Percentiles rank a stretch among this genome's conserved stretches.
Conservation (phyloP, 805 yeast species). For the Millerozyma miso region DNA sequence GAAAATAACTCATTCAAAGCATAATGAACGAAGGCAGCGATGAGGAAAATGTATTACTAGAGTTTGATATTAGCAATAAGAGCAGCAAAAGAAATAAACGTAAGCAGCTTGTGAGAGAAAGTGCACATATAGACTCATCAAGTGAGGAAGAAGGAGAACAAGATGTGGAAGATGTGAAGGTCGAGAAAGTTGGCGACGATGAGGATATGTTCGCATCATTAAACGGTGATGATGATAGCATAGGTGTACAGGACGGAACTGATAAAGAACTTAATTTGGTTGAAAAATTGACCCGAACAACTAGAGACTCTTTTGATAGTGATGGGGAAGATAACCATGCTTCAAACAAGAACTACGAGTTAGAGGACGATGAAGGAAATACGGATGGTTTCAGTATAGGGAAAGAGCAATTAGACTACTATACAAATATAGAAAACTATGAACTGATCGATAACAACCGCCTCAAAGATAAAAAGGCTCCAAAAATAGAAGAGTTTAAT, state of each 20-base stretch:
- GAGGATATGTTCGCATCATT: constrained; percentile 43
- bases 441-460: constrained; percentile 3
- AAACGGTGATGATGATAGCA: constrained; percentile 15
- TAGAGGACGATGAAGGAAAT: constrained; percentile 7
- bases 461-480: constrained; percentile 12
- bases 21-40: constrained; percentile 2
- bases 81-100: background rate
- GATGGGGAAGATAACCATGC: constrained; percentile 16
- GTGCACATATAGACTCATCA: background rate
- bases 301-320: constrained; percentile 17
- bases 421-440: constrained; percentile 23
- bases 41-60: background rate
- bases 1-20: background rate
- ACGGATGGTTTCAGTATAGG: constrained; percentile 6
- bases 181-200: constrained; percentile 16
- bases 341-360: constrained; percentile 14
- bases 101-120: background rate
- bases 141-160: constrained; percentile 4
- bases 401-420: constrained; percentile 15
- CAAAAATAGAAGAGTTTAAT: constrained; percentile 61
- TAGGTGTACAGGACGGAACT: constrained; percentile 14
- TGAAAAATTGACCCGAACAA: constrained; percentile 4
- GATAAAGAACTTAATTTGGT: constrained; percentile 1
- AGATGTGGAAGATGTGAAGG: constrained; percentile 1
- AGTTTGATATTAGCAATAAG: background rate